Base-by-base conservation (phyloP, 495 filamentous ascomycete genomes). In the Apiosordaria backusii region DNA sequence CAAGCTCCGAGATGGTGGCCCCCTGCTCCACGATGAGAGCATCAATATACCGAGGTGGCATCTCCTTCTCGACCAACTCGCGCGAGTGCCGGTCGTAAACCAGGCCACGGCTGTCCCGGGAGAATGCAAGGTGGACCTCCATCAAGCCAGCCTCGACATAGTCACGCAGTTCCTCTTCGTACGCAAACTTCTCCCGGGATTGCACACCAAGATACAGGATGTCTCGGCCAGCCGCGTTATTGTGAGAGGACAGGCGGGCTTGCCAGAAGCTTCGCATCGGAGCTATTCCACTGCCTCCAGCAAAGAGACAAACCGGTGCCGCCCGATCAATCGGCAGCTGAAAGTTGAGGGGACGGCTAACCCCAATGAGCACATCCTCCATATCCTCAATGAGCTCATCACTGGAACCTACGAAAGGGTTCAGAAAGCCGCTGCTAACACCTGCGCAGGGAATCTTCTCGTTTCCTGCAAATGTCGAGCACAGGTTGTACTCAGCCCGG, bases 261-360 rank as follows among this genome's bases (percentile, higher is more conserved):
- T 81, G 76, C 81, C 81, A 84, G 61, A 84, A 84, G 63, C 80
- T 79, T 19, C 81, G 76, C 72, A 83, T 83, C 3, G 81, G 82
- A 1, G 82, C 81, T 55, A 84, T 82, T 16, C 82, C 81, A 50
- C 79, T 81, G 2, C 82, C 82, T 23, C 82, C 81, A 22, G 81
- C 80, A 64, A 84, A 84, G 68, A 80, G 83, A 2, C 78, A 81
- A 29, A 81, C 79, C 0, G 81, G 80, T 0, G 79, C 81, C 19
- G 80, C 78, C 1, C 75, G 67, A 24, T 79, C 80, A 4, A 81
- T 70, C 1, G 82, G 81, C 13, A 83, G 73, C 61, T 83, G 81
- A 68, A 84, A 84, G 65, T 80, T 80, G 25, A 83, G 68, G 7
- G 82, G 82, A 6, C 80, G 74, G 18, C 80, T 83, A 7, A 84